Conservation (phyloP, 176 grass and related monocot species). For the Musa troglodytarum region DNA sequence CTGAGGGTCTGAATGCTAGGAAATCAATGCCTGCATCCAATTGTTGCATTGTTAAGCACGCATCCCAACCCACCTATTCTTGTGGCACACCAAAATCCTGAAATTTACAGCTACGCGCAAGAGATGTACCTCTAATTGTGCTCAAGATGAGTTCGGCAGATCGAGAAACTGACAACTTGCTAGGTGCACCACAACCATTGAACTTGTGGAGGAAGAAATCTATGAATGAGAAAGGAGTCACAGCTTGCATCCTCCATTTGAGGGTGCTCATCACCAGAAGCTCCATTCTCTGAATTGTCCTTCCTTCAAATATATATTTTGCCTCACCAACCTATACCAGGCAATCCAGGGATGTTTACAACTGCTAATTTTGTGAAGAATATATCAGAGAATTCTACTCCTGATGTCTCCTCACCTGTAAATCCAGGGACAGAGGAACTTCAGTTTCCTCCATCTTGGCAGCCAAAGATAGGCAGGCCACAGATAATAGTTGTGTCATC, state of each 20-base stretch:
- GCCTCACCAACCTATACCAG: slow-evolving; percentile 42
- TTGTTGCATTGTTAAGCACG: neutral
- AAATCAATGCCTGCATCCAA: neutral
- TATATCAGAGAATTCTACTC: neutral
- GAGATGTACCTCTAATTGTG: slow-evolving; percentile 45
- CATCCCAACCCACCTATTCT: neutral
- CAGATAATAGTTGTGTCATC: neutral
- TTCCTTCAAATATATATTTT: slow-evolving; percentile 57
- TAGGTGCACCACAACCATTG: slow-evolving; percentile 22
- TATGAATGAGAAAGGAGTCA: slow-evolving; percentile 77
- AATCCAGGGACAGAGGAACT: neutral
- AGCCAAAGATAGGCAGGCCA: neutral
- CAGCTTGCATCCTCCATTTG: slow-evolving; percentile 80
- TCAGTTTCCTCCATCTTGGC: neutral
- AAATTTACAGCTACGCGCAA: neutral
- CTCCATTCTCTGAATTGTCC: slow-evolving; percentile 87
- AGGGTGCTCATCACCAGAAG: slow-evolving; percentile 75
- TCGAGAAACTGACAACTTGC: slow-evolving; percentile 24
- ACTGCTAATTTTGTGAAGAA: slow-evolving; percentile 1
- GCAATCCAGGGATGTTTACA: slow-evolving; percentile 7
- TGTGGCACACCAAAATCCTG: neutral
- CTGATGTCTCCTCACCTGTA: neutral
- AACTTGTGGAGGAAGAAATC: slow-evolving; percentile 66
- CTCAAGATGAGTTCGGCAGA: slow-evolving; percentile 47
- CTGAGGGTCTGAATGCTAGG: neutral